Conservation (phyloP, 2,329 filamentous ascomycete genomes). For the Rhinocladiella mackenziei region DNA sequence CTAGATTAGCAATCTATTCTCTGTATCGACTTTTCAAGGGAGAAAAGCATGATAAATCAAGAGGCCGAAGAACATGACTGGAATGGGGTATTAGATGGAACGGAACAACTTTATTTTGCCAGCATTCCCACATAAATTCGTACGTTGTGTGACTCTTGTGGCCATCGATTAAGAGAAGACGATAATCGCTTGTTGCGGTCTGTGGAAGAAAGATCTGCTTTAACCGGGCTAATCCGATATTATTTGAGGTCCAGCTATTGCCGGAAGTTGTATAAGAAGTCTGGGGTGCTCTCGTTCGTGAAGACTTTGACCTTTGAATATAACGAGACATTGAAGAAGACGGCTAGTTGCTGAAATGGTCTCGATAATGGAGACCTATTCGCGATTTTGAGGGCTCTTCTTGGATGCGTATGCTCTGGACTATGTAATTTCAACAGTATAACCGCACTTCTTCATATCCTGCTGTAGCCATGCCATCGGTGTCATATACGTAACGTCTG, state of each 20-base stretch:
- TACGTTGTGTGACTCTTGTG: conserved; percentile 22
- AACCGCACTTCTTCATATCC: too few species aligned
- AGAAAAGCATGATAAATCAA: conserved; percentile 25
- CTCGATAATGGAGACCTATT: conserved; percentile 26
- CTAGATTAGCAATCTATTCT: conserved; percentile 6
- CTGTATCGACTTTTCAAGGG: conserved; percentile 47
- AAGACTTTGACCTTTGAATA: conserved; percentile 27
- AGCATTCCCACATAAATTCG: conserved; percentile 27
- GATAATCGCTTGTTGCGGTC: conserved; percentile 5
- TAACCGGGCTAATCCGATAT: conserved; percentile 23
- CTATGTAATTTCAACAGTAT: too few species aligned
- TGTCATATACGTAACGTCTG: too few species aligned
- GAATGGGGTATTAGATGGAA: conserved; percentile 26
- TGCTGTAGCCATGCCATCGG: too few species aligned
- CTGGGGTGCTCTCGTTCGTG: conserved; percentile 10
- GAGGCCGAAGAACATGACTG: conserved; percentile 29
- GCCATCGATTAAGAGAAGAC: conserved; percentile 26
- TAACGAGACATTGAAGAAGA: conserved; percentile 22
- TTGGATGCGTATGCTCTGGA: too few species aligned
- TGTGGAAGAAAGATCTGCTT: conserved; percentile 23
- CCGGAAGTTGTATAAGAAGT: conserved; percentile 25
- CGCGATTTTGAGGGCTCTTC: conserved; percentile 16
- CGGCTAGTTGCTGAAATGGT: conserved; percentile 19
- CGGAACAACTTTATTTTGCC: conserved; percentile 22
- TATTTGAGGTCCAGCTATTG: conserved; percentile 29